Evolutionary conservation across 441 rosid genomes (phyloP), one percentile per base, ranked within the genome.

Genomic region (Syzygium malaccense): DNA sequence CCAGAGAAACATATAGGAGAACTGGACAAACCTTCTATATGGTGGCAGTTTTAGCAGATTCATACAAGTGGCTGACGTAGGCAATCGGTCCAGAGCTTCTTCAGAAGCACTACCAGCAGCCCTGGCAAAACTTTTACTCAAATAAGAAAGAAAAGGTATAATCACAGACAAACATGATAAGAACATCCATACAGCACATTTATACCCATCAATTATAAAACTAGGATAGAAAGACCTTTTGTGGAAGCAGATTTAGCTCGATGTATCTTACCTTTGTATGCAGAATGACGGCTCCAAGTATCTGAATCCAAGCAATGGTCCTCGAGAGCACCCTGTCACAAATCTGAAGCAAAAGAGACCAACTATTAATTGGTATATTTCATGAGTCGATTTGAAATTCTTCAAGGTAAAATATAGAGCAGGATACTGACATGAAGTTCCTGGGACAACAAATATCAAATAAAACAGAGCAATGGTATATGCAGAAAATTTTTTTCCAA

Each of bases 31-130:
- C 99, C 99, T 98, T 93, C 96, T 92, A 89, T 98, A 98, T 19
- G 99, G 98, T 14, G 99, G 99, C 94, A 98, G 99, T 95, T 97
- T 98, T 49, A 98, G 95, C 92, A 97, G 98, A 93, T 98, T 98
- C 99, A 97, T 97, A 90, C 99, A 98, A 89, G 99, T 98, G 86
- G 99, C 99, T 64, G 99, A 91, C 55, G 99, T 98, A 3, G 99
- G 99, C 90, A 98, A 93, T 78, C 99, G 95, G 85, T 97, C 99
- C 87, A 97, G 94, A 83, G 95, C 94, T 91, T 96, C 99, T 62
- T 96, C 98, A 84, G 97, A 91, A 49, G 96, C 95, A 90, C 88
- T 93, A 64, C 98, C 99, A 23, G 93, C 96, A 89, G 99, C 98
- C 92, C 99, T 98, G 91, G 57, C n/a, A 68, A 87, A 60, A 54